These are phyloP conservation scores for Ophiostoma sp. DNA, from an alignment of 2,329 filamentous ascomycete species.

Conservation along the genomic window DNA sequence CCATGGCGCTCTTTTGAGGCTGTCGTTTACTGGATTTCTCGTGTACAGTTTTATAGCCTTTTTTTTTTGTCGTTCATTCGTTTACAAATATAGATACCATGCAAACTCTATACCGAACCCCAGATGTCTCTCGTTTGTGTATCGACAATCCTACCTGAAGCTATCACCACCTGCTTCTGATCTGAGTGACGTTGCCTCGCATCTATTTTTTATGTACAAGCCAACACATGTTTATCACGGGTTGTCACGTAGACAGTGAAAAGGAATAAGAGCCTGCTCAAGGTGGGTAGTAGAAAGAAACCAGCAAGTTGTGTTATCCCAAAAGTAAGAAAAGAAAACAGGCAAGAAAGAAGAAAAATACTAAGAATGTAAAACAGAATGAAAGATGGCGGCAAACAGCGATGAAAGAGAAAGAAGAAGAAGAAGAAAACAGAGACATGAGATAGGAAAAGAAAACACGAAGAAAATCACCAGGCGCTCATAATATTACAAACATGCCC, in stretches of 20 bases:
- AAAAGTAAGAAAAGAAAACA: slow-evolving; percentile 9
- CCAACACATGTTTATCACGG: too few relatives aligned
- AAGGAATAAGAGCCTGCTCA: neutral
- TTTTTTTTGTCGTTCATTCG: neutral
- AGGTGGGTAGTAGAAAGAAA: neutral
- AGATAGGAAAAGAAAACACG: slow-evolving; percentile 14
- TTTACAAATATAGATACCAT: slow-evolving; percentile 5
- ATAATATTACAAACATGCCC: slow-evolving; percentile 26
- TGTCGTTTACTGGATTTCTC: too few relatives aligned
- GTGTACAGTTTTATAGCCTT: neutral
- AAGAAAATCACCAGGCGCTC: slow-evolving; percentile 19
- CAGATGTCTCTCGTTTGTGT: neutral
- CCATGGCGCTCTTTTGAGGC: neutral
- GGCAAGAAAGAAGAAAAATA: neutral
- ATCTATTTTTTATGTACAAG: too few relatives aligned
- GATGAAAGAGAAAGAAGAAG: neutral
- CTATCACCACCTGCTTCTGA: too few relatives aligned
- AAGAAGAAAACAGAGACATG: neutral
- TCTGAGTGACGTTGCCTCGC: too few relatives aligned
- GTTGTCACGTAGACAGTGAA: neutral
- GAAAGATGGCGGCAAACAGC: neutral
- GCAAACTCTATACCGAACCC: neutral
- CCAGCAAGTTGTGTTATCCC: slow-evolving; percentile 19
- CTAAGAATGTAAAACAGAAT: neutral
- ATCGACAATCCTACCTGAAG: too few relatives aligned